A percentile compares a stretch with the other conserved stretches of the same genome.
Evolutionary conservation across 306 rosid species (phyloP).

Genomic region (Chamaecrista fasciculata): DNA sequence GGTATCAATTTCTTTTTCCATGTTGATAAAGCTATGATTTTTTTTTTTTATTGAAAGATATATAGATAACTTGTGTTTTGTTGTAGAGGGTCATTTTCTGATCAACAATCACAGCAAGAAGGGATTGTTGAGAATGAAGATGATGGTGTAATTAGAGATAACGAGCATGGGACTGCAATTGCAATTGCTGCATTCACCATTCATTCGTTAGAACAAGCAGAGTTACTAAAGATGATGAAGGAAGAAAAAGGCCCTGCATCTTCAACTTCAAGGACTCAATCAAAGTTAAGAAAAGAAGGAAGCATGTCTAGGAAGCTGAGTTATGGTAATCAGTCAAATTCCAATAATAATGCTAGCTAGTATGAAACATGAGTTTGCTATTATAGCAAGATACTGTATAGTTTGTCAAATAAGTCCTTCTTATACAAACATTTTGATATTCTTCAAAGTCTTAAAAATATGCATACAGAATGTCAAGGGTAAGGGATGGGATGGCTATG

Average conservation of each 20-base stretch:
- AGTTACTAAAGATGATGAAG: slow-evolving; percentile 31
- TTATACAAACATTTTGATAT: too few relatives aligned
- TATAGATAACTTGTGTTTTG: background rate
- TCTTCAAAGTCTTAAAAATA: too few relatives aligned
- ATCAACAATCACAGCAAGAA: slow-evolving; percentile 30
- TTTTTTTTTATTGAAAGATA: background rate
- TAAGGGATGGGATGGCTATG: too few relatives aligned
- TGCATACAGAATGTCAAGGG: too few relatives aligned
- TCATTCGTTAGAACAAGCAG: slow-evolving; percentile 51
- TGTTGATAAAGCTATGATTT: background rate
- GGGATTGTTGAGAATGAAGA: slow-evolving; percentile 30
- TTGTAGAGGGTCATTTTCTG: slow-evolving; percentile 44
- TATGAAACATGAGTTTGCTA: too few relatives aligned
- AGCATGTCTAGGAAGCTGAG: slow-evolving; percentile 24
- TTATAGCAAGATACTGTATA: too few relatives aligned
- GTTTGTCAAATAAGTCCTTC: too few relatives aligned
- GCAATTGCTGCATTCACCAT: slow-evolving; percentile 66
- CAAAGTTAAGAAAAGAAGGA: slow-evolving; percentile 32
- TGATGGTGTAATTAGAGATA: slow-evolving; percentile 33
- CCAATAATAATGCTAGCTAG: background rate
- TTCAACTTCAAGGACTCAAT: slow-evolving; percentile 40
- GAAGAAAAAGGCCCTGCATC: slow-evolving; percentile 24
- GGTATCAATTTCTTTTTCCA: slow-evolving; percentile 11
- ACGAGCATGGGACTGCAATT: slow-evolving; percentile 50
- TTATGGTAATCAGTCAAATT: slow-evolving; percentile 24